phyloP scores from a whole-genome alignment of 306 rosid genomes.

The Ochetophila trinervis region DNA sequence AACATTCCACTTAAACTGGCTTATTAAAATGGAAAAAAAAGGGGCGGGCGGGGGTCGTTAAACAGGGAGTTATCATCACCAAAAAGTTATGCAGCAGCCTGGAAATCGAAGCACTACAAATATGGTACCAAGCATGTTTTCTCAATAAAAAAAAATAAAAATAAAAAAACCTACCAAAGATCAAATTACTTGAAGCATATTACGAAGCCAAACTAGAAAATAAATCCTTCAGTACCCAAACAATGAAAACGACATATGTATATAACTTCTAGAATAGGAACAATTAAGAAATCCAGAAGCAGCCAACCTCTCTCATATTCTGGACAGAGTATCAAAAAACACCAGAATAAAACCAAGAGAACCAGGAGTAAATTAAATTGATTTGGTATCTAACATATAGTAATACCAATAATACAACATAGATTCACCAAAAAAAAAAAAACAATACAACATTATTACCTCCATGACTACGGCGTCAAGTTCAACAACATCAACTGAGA shows the following conservation, averaged over 20 bases:
- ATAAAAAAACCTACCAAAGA: slow-evolving; percentile 17
- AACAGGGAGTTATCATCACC: no score
- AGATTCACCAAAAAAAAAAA: no score
- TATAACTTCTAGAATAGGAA: neutral
- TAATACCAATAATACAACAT: neutral
- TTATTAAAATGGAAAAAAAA: no score
- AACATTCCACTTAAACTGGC: no score
- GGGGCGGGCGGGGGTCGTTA: no score
- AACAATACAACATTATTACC: slow-evolving; percentile 31
- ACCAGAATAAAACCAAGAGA: neutral
- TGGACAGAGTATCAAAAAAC: slow-evolving; percentile 11
- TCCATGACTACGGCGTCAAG: slow-evolving; percentile 43
- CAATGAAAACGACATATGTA: neutral
- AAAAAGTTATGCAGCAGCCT: no score
- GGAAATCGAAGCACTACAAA: slow-evolving; percentile 6
- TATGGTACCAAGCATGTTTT: no score
- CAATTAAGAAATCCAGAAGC: slow-evolving; percentile 20
- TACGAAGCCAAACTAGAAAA: neutral
- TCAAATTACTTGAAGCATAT: slow-evolving; percentile 5
- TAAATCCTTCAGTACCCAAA: no score
- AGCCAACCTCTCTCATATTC: slow-evolving; percentile 19
- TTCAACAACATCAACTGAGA: slow-evolving; percentile 19
- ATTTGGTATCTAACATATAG: slow-evolving; percentile 4
- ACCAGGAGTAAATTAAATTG: slow-evolving; percentile 4
- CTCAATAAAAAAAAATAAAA: no score